Evolutionary conservation across 805 yeast species (phyloP), one percentile per base, ranked within the genome.

Genomic region (Saccharomycopsis sp.): DNA sequence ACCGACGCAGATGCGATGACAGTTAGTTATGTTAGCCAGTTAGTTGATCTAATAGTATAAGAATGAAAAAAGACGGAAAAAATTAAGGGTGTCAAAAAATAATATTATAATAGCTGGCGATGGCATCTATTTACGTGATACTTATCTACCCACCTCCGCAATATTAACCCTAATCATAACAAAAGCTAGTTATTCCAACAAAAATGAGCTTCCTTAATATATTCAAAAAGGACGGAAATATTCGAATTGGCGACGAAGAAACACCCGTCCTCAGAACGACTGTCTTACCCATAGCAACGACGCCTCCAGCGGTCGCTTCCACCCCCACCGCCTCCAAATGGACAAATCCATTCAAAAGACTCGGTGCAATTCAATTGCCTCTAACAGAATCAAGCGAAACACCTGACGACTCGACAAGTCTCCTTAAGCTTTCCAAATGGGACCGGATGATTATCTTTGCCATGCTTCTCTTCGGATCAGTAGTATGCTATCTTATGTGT

Each of bases 391-490:
- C 22, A 22, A 14, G n/a, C 3, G 58, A 59, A 25, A 41, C 41
- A 53, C 15, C 22, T 14, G 24, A 22, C 3, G 12, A 29, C 38
- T 7, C 9, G 9, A 12, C 5, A 12, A 44, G 53, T 25, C 17
- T 50, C 8, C 2, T 50, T 2, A 50, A 19, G 9, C 67, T 87
- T 44, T 82, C 94, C 9, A 75, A 96, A 60, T 82, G 92, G 70
- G 99, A 94, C 68, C 75, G 96, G 56, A 73, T 91, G 25, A 69
- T 89, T 25, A 84, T 93, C 2, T 93, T 94, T 67, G 80, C 84
- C 20, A 81, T 87, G 56, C 89, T 96, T 65, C 73, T 94, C 2
- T 76, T 81, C 0, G 94, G 92, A 0, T 81, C 97, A 0, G 73
- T 79, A n/a, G 82, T 86, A 1, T 90, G 97, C 67, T 94, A 93